A percentile compares a stretch with the other conserved stretches of the same genome.
Evolutionary conservation across 2,329 filamentous ascomycete species (phyloP).

Genomic region (Colletotrichum sp.): DNA sequence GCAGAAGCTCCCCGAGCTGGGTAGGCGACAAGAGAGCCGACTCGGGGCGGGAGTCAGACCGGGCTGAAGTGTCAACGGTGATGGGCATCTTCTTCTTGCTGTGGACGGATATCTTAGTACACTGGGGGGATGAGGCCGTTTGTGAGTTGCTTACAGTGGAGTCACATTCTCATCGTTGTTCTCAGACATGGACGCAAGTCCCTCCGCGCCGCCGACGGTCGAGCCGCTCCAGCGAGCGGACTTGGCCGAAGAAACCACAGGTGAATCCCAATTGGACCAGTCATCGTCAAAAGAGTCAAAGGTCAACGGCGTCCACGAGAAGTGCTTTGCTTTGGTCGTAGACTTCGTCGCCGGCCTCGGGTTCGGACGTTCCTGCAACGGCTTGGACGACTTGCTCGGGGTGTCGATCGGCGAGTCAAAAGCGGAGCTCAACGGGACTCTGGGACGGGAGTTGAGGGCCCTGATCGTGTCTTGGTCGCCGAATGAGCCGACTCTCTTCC

Average conservation of each 20-base stretch:
- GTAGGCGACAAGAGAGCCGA: slow-evolving; percentile 35
- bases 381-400: slow-evolving; percentile 34
- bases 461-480: slow-evolving; percentile 54
- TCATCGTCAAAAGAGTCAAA: slow-evolving; percentile 64
- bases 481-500: slow-evolving; percentile 10
- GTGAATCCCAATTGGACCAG: slow-evolving; percentile 70
- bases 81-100: slow-evolving; percentile 37
- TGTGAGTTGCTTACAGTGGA: slow-evolving; percentile 49
- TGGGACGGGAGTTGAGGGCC: slow-evolving; percentile 44
- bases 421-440: slow-evolving; percentile 39
- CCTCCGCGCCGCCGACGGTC: slow-evolving; percentile 50
- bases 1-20: slow-evolving; percentile 63
- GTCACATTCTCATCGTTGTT: slow-evolving; percentile 49
- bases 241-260: slow-evolving; percentile 52
- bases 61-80: slow-evolving; percentile 30
- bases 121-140: not conserved
- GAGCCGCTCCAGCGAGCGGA: slow-evolving; percentile 69
- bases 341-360: slow-evolving; percentile 41
- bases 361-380: slow-evolving; percentile 26
- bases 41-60: not conserved
- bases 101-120: slow-evolving; percentile 18
- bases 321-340: slow-evolving; percentile 51
- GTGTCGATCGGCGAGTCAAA: slow-evolving; percentile 41
- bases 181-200: slow-evolving; percentile 52
- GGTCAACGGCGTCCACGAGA: slow-evolving; percentile 64